These are phyloP conservation scores for Gossypium rotundifolium DNA, from an alignment of 345 rosid genomes.

Conservation along the genomic window DNA sequence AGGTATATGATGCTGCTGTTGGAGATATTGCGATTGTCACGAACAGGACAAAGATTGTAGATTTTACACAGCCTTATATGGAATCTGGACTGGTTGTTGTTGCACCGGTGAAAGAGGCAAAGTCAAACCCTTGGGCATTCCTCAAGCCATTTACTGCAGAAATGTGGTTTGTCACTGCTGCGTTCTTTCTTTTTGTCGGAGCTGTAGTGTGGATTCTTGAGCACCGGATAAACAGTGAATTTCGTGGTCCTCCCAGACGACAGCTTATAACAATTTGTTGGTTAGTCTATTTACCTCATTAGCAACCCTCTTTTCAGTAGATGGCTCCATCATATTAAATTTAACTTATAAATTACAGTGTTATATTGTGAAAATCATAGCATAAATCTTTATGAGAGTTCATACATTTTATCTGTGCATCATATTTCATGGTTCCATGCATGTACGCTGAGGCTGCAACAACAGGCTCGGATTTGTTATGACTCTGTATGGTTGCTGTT, in stretches of 20 bases:
- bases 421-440: not conserved
- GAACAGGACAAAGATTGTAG: slow-evolving; percentile 80
- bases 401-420: not conserved
- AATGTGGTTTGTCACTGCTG: slow-evolving; percentile 89
- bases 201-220: slow-evolving; percentile 96
- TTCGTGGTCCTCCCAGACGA: slow-evolving; percentile 83
- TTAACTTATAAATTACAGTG: not conserved
- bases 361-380: not conserved
- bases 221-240: slow-evolving; percentile 74
- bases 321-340: not conserved
- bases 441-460: not conserved
- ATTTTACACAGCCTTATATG: slow-evolving; percentile 86
- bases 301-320: not conserved
- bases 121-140: slow-evolving; percentile 92
- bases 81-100: slow-evolving; percentile 87
- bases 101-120: slow-evolving; percentile 57
- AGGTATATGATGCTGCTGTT: slow-evolving; percentile 78
- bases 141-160: slow-evolving; percentile 71
- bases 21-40: slow-evolving; percentile 71
- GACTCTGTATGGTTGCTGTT: not conserved
- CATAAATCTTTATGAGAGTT: not conserved
- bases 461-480: not conserved
- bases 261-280: slow-evolving; percentile 77
- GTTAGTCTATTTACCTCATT: slow-evolving; percentile 35
- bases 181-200: slow-evolving; percentile 77